These are phyloP conservation scores for Umbelopsis vinacea DNA, from an alignment of 192 early-diverging fungal genomes.

Conservation along the genomic window DNA sequence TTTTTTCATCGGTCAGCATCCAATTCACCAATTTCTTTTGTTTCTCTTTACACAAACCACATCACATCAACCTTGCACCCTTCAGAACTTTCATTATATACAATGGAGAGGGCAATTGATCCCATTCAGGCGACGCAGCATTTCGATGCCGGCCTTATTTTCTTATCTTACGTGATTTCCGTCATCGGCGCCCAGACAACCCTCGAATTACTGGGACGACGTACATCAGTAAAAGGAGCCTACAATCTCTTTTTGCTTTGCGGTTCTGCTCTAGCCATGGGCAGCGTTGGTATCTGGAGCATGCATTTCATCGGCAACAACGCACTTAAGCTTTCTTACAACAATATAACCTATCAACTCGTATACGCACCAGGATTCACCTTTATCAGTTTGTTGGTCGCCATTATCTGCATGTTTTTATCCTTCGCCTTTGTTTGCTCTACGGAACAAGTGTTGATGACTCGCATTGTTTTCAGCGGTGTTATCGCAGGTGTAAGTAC, in stretches of 20 bases:
- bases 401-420: slow-evolving; percentile 35
- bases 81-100: not conserved
- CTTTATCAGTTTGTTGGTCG: slow-evolving; percentile 35
- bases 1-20: not conserved
- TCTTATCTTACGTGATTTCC: slow-evolving; percentile 41
- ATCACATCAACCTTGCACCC: too few species aligned
- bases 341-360: slow-evolving; percentile 25
- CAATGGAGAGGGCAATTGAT: not conserved
- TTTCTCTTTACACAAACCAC: not conserved
- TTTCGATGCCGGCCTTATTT: slow-evolving; percentile 34
- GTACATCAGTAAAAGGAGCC: slow-evolving; percentile 36
- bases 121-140: slow-evolving; percentile 21
- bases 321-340: slow-evolving; percentile 28
- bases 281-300: slow-evolving; percentile 47
- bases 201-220: slow-evolving; percentile 42
- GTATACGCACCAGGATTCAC: slow-evolving; percentile 40
- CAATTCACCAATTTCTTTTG: not conserved
- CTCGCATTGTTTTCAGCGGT: slow-evolving; percentile 42
- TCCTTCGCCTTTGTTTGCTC: slow-evolving; percentile 40
- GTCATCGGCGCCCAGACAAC: slow-evolving; percentile 46
- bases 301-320: slow-evolving; percentile 53
- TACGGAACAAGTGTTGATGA: slow-evolving; percentile 37
- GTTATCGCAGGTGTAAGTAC: slow-evolving; percentile 37
- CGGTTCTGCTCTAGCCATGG: slow-evolving; percentile 44
- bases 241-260: slow-evolving; percentile 41